Percentiles rank a stretch among this genome's conserved stretches.
These are phyloP conservation scores for Blepharisma stoltei DNA, from an alignment of 73 alveolate genomes.

Conservation along the genomic window DNA sequence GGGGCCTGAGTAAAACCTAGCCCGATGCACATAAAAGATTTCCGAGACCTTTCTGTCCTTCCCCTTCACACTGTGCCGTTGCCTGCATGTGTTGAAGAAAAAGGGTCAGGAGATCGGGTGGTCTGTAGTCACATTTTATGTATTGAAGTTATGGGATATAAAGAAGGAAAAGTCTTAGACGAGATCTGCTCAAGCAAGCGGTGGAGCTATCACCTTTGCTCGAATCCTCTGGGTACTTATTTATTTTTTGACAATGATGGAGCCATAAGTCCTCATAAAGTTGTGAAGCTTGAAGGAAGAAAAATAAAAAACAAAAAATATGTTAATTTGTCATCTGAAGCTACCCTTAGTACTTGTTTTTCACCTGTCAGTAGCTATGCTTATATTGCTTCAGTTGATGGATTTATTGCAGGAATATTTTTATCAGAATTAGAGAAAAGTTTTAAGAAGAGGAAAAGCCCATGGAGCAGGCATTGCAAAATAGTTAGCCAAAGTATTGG, in stretches of 20 bases:
- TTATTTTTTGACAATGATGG: constrained; percentile 12
- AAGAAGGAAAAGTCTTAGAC: neutral
- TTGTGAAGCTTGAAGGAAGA: neutral
- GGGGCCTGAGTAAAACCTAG: too few species aligned
- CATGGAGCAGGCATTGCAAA: neutral
- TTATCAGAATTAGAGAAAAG: constrained; percentile 24
- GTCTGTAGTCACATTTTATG: too few species aligned
- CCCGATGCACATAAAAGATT: too few species aligned
- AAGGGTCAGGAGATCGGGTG: too few species aligned
- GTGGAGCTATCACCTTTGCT: constrained; percentile 10
- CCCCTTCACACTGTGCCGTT: too few species aligned
- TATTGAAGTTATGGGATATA: constrained; percentile 18
- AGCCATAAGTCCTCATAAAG: constrained; percentile 16
- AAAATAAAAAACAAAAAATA: constrained; percentile 22
- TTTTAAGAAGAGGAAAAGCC: neutral
- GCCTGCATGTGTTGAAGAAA: too few species aligned
- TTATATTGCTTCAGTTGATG: constrained; percentile 13
- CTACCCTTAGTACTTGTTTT: constrained; percentile 8
- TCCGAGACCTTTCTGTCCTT: too few species aligned
- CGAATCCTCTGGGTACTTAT: neutral
- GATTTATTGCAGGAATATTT: constrained; percentile 10
- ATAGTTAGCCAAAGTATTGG: neutral
- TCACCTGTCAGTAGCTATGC: neutral
- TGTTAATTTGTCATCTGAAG: constrained; percentile 6
- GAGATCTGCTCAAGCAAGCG: neutral